phyloP scores from a whole-genome alignment of 352 stramenopile species.

The Phytophthora sojae region DNA sequence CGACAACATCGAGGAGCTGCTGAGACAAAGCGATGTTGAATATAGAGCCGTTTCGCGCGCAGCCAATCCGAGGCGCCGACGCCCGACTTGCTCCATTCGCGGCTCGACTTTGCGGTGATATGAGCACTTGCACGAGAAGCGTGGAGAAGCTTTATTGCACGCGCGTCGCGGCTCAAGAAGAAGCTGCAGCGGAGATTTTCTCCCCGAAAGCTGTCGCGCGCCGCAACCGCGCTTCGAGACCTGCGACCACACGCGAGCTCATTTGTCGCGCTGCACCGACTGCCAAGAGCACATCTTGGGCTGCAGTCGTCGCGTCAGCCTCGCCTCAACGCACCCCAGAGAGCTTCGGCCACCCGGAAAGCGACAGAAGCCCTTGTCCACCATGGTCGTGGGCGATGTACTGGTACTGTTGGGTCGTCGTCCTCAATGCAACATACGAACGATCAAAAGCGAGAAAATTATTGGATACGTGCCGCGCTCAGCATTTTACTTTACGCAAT shows the following conservation, averaged over 20 bases:
- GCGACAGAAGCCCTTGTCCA: background rate
- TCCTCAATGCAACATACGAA: constrained; percentile 11
- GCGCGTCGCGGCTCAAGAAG: constrained; percentile 2
- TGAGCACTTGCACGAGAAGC: constrained; percentile 4
- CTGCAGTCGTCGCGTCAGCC: constrained; percentile 3
- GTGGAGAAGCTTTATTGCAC: background rate
- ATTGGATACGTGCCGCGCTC: background rate
- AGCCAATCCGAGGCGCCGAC: background rate
- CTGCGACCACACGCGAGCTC: constrained; percentile 1
- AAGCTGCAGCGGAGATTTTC: constrained; percentile 1
- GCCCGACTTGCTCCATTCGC: background rate
- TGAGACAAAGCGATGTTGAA: constrained; percentile 35
- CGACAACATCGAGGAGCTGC: constrained; percentile 30
- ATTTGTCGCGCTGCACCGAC: background rate
- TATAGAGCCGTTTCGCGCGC: constrained; percentile 15
- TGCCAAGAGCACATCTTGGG: constrained; percentile 7
- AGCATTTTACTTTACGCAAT: background rate
- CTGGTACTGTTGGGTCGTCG: background rate
- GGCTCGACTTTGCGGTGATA: too few species aligned
- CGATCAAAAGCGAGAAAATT: constrained; percentile 1
- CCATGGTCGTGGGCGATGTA: background rate
- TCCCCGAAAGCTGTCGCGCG: background rate
- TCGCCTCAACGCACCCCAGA: background rate
- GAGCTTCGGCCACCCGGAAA: background rate
- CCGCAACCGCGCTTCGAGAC: background rate